Evolutionary conservation across 208 protist genomes (phyloP), one percentile per base, ranked within the genome.

Genomic region (Acanthamoeba rhysodes): DNA sequence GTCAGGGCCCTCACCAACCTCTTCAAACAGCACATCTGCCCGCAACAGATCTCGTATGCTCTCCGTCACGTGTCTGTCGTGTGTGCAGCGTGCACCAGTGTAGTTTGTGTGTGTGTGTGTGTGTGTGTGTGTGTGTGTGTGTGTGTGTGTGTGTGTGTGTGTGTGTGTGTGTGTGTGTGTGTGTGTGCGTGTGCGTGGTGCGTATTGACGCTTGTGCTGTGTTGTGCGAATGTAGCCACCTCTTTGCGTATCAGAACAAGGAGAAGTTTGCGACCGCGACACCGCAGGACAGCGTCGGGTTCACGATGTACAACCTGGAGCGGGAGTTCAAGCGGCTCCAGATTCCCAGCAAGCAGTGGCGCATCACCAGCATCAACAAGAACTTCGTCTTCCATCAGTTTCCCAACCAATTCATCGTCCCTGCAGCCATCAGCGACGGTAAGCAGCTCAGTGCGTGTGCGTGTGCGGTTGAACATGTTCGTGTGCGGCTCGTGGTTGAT

Each of bases 371-470:
- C 18, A 37, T 87, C 48, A 87, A 87, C 32, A 22, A 37, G 8
- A 45, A n/a, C 78, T 87, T 87, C 29, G 32, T 12, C 22, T 87
- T 59, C 50, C 45, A 45, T 5, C 78, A 34, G 27, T 87, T 87
- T 10, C 78, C 78, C 45, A 24, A 59, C 20, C 78, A 22, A 22
- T 87, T 87, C 45, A 59, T 59, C 78, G 78, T 87, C 20, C 78
- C 78, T n/a, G 78, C 37, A 5, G 37, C 78, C 9, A 87, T 87
- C 24, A 34, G 7, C 32, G 78, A 87, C 27, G 78, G 78, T 87
- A 24, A 45, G 9, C 20, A 34, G 9, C 27, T 50, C 16, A 8
- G 57, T 64, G 14, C 34, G 18, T 5, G 18, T 70, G 22, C 20
- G 18, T 32, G 64, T 50, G 45, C 10, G 45, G 45, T 9, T n/a